A percentile compares a stretch with the other conserved stretches of the same genome.
phyloP scores from a whole-genome alignment of 2,329 filamentous ascomycete genomes.

The Trichoderma sp. region DNA sequence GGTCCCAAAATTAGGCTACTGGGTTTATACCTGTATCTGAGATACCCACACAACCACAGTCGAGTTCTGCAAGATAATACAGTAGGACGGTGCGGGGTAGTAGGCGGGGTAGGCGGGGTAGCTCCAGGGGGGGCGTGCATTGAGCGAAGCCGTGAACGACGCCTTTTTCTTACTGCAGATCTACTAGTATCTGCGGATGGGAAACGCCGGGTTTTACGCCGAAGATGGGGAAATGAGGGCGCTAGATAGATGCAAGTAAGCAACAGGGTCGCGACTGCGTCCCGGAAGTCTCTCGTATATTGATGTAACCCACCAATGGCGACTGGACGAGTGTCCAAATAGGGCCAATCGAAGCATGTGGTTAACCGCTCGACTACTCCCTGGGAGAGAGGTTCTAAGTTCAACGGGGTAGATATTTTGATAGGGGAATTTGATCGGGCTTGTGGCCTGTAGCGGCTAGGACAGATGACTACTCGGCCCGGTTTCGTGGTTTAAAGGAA shows the following conservation, averaged over 20 bases:
- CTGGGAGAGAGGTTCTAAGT: not conserved
- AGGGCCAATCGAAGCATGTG: not conserved
- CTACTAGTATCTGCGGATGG: not conserved
- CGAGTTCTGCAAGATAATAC: too few relatives aligned
- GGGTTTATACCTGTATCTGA: too few relatives aligned
- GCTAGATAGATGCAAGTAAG: not conserved
- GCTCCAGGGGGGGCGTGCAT: not conserved
- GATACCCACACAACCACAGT: too few relatives aligned
- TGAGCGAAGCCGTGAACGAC: not conserved
- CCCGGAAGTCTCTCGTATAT: not conserved
- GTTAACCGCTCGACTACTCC: too few relatives aligned
- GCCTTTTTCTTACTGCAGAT: not conserved
- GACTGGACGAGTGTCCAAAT: not conserved
- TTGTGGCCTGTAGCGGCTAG: too few relatives aligned
- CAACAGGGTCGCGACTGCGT: not conserved
- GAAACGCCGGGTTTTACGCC: not conserved
- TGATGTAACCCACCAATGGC: not conserved
- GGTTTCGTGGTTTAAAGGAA: not conserved
- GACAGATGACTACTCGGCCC: too few relatives aligned
- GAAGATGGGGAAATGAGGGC: not conserved
- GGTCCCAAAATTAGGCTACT: too few relatives aligned
- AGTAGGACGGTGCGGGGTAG: not conserved
- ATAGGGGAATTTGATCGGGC: too few relatives aligned
- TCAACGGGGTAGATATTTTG: not conserved
- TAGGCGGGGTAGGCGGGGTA: not conserved